Base-by-base conservation (phyloP, 805 yeast species). In the Komagataella kurtzmanii region DNA sequence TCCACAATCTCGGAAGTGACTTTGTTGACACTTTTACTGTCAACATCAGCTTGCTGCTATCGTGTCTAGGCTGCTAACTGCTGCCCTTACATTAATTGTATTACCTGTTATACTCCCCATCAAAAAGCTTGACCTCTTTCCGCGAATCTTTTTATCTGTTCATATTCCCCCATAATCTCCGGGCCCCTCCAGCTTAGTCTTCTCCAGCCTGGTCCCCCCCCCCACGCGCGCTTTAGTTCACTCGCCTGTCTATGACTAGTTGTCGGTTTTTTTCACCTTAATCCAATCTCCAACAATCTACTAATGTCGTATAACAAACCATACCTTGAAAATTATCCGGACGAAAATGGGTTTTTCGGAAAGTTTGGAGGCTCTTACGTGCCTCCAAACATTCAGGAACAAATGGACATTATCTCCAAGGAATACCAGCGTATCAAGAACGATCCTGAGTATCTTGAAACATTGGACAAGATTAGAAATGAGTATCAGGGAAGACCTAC, bases 401-500 rank as follows among this genome's bases (percentile, higher is more conserved):
- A 46, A 14, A 40, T 53, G 36, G 49, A 52, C 23, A 46, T 40
- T 18, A 53, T 53, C 24, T 17, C 50, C 19, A 48, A 17, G 12
- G 54, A 49, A 6, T 53, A 53, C 43, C 36, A 45, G 3, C 23
- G 43, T 17, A 3, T 53, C 12, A 30, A 45, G n/a, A 52, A 49
- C 17, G 43, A 49, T 17, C 50, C 47, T 17, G 55, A 53, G 43
- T 53, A 51, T 45, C 17, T 45, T 19, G 50, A 49, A 12, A 52
- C 52, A 44, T 46, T 53, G 24, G 52, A 24, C 24, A 44, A 24
- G 7, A 44, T 52, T 44, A 48, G 51, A 45, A 53, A 52, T 24
- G 54, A 54, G 40, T 54, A 30, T 45, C 55, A 52, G 40, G 55
- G 56, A 5, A 44, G 56, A 47, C 52, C 51, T 24, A 53, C 55